phyloP scores from a whole-genome alignment of 2,329 filamentous ascomycete genomes.

The Periconia sp. region DNA sequence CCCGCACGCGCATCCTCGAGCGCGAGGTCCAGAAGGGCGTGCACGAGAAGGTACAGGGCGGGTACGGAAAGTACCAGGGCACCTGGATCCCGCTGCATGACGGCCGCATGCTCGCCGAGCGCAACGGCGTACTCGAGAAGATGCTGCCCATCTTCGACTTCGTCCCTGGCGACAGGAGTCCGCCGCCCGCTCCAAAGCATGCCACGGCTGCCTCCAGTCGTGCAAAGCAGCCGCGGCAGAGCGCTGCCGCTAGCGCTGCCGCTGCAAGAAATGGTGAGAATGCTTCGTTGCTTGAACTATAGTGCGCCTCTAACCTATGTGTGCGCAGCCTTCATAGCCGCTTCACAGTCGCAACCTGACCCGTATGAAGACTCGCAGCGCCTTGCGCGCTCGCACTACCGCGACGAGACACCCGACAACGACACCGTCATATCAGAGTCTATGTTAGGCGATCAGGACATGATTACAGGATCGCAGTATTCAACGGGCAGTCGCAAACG shows the following conservation, averaged over 20 bases:
- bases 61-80: conserved; percentile 98
- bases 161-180: conserved; percentile 81
- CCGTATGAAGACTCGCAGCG: conserved; percentile 67
- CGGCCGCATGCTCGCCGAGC: conserved; percentile 80
- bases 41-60: conserved; percentile 97
- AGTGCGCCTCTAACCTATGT: conserved; percentile 3
- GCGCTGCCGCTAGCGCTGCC: conserved; percentile 64
- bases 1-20: conserved; percentile 91
- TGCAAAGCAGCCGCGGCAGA: conserved; percentile 76
- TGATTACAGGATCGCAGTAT: conserved; percentile 72
- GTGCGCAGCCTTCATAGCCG: conserved; percentile 25
- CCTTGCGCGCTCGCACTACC: conserved; percentile 66
- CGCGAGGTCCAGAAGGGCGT: conserved; percentile 95
- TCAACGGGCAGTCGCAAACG: conserved; percentile 68
- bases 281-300: conserved; percentile 32
- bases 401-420: conserved; percentile 84
- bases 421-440: conserved; percentile 83
- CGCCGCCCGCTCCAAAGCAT: conserved; percentile 92
- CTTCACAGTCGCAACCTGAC: conserved; percentile 59
- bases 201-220: conserved; percentile 73
- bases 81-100: conserved; percentile 93
- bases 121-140: conserved; percentile 85
- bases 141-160: conserved; percentile 90
- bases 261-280: conserved; percentile 54
- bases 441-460: conserved; percentile 83